Percentiles rank a stretch among this genome's conserved stretches.
phyloP scores from a whole-genome alignment of 768 basidiomycete genomes.

The Pulveroboletus frians region DNA sequence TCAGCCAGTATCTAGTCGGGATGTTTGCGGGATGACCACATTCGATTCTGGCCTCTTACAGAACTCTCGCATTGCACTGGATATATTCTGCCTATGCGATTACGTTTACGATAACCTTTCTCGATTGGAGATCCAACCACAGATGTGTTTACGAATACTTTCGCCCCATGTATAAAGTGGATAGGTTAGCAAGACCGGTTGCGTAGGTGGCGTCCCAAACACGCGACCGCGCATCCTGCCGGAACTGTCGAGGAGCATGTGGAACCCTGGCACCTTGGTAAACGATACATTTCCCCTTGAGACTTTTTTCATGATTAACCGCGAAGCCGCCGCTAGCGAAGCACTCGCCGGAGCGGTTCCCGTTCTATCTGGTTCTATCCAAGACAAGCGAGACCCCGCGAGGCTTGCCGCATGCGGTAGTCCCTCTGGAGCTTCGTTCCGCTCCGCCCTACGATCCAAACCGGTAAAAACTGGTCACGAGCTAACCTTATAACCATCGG shows the following conservation, averaged over 20 bases:
- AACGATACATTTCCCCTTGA: conserved; percentile 12
- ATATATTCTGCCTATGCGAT: conserved; percentile 19
- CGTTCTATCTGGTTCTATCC: not conserved
- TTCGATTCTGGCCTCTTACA: conserved; percentile 7
- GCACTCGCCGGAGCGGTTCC: not conserved
- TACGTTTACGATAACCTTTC: conserved; percentile 37
- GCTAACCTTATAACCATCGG: conserved; percentile 15
- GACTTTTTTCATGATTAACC: conserved; percentile 23
- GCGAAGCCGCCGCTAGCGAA: conserved; percentile 10
- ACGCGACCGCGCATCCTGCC: conserved; percentile 17
- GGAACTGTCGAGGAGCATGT: conserved; percentile 11
- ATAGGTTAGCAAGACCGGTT: conserved; percentile 5
- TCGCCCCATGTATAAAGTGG: conserved; percentile 5
- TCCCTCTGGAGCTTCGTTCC: conserved; percentile 10
- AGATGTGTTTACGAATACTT: conserved; percentile 18
- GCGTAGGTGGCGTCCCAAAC: conserved; percentile 10
- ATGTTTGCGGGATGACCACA: conserved; percentile 73
- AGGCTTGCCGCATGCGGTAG: conserved; percentile 1
- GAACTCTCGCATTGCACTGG: not conserved
- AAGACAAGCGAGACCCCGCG: conserved; percentile 1
- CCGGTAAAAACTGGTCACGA: conserved; percentile 2
- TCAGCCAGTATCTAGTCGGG: conserved; percentile 92
- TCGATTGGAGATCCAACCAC: conserved; percentile 16
- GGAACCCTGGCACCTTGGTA: conserved; percentile 14
- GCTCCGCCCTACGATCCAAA: conserved; percentile 3